Base-by-base conservation (phyloP, 2,329 filamentous ascomycete species). In the Bretziella fagacearum region DNA sequence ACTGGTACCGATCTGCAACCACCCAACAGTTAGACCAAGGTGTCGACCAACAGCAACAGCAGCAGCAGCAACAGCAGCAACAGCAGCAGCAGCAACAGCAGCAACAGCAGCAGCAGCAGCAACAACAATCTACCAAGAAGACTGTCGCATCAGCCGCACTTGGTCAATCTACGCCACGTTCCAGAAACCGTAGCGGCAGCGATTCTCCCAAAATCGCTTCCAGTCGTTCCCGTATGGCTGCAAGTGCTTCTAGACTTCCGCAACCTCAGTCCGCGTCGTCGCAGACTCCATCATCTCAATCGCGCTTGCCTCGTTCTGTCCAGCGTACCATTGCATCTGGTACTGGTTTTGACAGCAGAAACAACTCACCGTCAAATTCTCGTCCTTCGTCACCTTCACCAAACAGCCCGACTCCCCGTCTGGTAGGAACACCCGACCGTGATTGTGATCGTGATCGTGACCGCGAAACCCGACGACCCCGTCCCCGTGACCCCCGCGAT, bases 1-100 rank as follows among this genome's bases (percentile, higher is more conserved):
- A 76, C 49, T 81, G 77, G 74, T 80, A 81, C 59, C 67, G 66
- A 46, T 58, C 58, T 44, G 59, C 57, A 49, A 20, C 39, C 36
- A n/a, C 25, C 36, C 22, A 30, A 29, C 41, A 44, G 41, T 10
- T n/a, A 30, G 41, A 17, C 41, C 22, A 23, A n/a, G 29, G 29
- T 27, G 17, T 27, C 25, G 27, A 47, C 26, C 25, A 20, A 18
- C 15, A 35, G 26, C 40, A 22, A 35, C 35, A n/a, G 22, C 17
- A n/a, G n/a, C 25, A 20, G 15, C 15, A 35, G 26, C 40, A 22
- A 35, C 35, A n/a, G 22, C 17, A n/a, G n/a, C n/a, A n/a, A n/a
- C n/a, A n/a, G n/a, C n/a, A n/a, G n/a, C n/a, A n/a, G n/a, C n/a
- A n/a, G n/a, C n/a, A n/a, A n/a, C n/a, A n/a, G n/a, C n/a, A n/a